Conservation (phyloP, 2,329 filamentous ascomycete genomes). For the Gaeumannomyces tritici region DNA sequence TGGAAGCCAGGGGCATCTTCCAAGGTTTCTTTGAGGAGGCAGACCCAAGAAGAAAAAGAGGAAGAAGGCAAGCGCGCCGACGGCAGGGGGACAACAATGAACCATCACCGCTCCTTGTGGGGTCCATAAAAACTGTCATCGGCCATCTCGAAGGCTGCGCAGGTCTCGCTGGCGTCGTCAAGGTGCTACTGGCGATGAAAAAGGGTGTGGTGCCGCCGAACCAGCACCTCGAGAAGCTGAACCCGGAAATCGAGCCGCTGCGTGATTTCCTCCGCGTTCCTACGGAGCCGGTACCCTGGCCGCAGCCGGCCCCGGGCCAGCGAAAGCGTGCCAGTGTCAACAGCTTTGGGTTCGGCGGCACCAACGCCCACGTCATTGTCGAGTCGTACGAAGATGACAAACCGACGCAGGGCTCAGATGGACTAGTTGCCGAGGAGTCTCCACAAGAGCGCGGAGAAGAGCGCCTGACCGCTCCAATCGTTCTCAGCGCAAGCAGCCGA, state of each 20-base stretch:
- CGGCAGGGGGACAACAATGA: no score
- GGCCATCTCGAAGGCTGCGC: slow-evolving; percentile 13
- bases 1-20: slow-evolving; percentile 35
- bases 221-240: slow-evolving; percentile 15
- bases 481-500: no score
- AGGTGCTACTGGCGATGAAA: slow-evolving; percentile 14
- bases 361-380: background rate
- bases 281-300: background rate
- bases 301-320: background rate
- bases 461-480: no score
- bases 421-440: no score
- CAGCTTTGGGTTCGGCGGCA: slow-evolving; percentile 17
- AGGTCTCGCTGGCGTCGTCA: slow-evolving; percentile 18
- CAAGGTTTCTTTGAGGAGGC: slow-evolving; percentile 15
- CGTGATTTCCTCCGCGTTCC: slow-evolving; percentile 14
- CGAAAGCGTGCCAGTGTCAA: slow-evolving; percentile 9
- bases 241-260: slow-evolving; percentile 15
- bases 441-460: no score
- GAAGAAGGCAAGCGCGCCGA: slow-evolving; percentile 1
- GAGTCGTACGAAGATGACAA: background rate
- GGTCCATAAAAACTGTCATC: slow-evolving; percentile 18
- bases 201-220: slow-evolving; percentile 14
- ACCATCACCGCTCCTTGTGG: slow-evolving; percentile 16
- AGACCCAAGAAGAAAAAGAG: no score
- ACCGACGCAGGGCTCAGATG: no score